phyloP scores from a whole-genome alignment of 192 early-diverging fungal species.

The Coemansia umbellata region DNA sequence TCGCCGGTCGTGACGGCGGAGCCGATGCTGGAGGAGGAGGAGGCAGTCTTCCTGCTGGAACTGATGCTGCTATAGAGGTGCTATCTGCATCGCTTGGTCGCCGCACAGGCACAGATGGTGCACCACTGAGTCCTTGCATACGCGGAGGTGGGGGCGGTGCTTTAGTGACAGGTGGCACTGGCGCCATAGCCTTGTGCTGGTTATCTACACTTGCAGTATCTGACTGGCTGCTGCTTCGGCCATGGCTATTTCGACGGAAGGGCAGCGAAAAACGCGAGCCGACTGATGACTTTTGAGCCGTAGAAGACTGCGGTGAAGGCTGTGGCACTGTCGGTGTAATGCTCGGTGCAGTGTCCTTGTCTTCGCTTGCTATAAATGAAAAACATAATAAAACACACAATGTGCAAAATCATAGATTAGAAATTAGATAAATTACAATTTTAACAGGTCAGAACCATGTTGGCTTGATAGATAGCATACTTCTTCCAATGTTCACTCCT shows the following conservation, averaged over 20 bases:
- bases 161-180: slow-evolving; percentile 3
- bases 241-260: slow-evolving; percentile 36
- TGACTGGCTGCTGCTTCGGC: slow-evolving; percentile 30
- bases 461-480: slow-evolving; percentile 12
- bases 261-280: slow-evolving; percentile 28
- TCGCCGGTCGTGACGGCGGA: slow-evolving; percentile 18
- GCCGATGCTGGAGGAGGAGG: slow-evolving; percentile 17
- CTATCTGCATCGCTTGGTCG: slow-evolving; percentile 28
- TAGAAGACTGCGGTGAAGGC: background rate
- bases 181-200: slow-evolving; percentile 1
- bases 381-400: background rate
- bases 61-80: background rate
- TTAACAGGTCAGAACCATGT: background rate
- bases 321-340: background rate
- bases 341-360: slow-evolving; percentile 1
- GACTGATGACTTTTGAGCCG: slow-evolving; percentile 18
- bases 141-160: slow-evolving; percentile 14
- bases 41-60: slow-evolving; percentile 4
- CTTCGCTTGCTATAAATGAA: slow-evolving; percentile 35
- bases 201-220: slow-evolving; percentile 2
- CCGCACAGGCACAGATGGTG: slow-evolving; percentile 26
- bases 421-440: background rate
- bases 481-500: slow-evolving; percentile 52
- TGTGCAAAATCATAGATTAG: background rate
- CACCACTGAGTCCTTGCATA: slow-evolving; percentile 7